Base-by-base conservation (phyloP, 352 stramenopile genomes). In the Globisporangium radiosum region DNA sequence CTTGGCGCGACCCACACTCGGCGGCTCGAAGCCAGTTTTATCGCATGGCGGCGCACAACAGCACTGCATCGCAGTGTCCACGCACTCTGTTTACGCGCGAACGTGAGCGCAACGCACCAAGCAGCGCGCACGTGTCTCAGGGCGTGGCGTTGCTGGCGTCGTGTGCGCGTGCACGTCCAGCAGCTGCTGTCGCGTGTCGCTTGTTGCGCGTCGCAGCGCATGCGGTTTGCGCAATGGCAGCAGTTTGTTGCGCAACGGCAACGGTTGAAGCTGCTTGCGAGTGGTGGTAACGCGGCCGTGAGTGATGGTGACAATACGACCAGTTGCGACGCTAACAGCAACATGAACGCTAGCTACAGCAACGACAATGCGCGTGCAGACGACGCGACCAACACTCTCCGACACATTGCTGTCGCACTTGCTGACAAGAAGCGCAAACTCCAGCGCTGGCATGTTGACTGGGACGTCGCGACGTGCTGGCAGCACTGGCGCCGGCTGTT, bases 171-270 rank as follows among this genome's bases (percentile, higher is more conserved):
- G 11, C 72, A 68, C 14, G 74, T 76, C 33, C 57, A 68, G 10
- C 70, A 59, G 14, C 53, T 90, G 6, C 50, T 90, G 2, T 62
- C 55, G 7, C 76, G 57, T 17, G 65, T 78, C 5, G 70, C 75
- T 33, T 56, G 73, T 7, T 57, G 64, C 0, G 75, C 70, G 15
- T 71, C 66, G 17, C 7, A 84, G 11, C 68, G 75, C 5, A 80
- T 85, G 36, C 74, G 78, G 0, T 90, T 86, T 25, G 37, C 70
- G 25, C 54, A 86, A 9, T 90, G 80, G 80, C 71, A 75, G 36
- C 52, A 63, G 48, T 86, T 84, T 33, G 63, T 44, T 66, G 3
- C 40, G 7, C 7, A 64, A 78, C 7, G 49, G 63, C 7, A 62
- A 64, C 40, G 40, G 7, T 36, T 37, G 10, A 13, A 52, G 36